A percentile compares a stretch with the other conserved stretches of the same genome.
Evolutionary conservation across 345 rosid species (phyloP).

Genomic region (Euphorbia lathyris): DNA sequence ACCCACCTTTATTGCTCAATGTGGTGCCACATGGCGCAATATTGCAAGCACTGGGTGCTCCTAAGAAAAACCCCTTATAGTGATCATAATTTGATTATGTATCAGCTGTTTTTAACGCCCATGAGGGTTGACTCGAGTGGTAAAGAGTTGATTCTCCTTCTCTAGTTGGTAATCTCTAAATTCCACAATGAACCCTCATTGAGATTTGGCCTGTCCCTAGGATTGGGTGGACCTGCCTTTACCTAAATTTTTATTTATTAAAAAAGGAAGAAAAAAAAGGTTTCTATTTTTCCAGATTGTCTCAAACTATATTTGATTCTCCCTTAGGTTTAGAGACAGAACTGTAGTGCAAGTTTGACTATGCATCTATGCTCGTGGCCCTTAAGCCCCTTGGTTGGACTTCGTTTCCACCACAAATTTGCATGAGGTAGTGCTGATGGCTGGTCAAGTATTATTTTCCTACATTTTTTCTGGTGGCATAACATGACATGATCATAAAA

Average conservation of each 20-base stretch:
- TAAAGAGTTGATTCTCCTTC: no score
- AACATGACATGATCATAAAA: neutral
- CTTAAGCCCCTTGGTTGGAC: neutral
- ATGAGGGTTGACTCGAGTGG: neutral
- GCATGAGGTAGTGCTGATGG: neutral
- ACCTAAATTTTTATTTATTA: no score
- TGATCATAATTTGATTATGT: neutral
- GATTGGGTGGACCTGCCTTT: no score
- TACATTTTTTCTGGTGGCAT: neutral
- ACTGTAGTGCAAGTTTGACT: neutral
- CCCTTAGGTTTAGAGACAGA: neutral
- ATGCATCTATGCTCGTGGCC: neutral
- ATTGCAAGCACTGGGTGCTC: no score
- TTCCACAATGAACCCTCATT: no score
- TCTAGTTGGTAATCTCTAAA: no score
- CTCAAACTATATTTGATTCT: neutral
- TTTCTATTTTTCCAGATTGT: neutral
- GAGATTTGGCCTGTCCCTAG: no score
- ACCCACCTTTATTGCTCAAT: no score
- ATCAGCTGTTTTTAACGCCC: no score
- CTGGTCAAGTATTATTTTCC: neutral
- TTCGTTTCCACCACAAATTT: neutral
- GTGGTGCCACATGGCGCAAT: no score
- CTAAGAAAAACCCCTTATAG: no score
- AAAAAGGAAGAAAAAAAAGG: no score